Conservation (phyloP, 2,329 filamentous ascomycete species). For the Trichoderma polysporum region DNA sequence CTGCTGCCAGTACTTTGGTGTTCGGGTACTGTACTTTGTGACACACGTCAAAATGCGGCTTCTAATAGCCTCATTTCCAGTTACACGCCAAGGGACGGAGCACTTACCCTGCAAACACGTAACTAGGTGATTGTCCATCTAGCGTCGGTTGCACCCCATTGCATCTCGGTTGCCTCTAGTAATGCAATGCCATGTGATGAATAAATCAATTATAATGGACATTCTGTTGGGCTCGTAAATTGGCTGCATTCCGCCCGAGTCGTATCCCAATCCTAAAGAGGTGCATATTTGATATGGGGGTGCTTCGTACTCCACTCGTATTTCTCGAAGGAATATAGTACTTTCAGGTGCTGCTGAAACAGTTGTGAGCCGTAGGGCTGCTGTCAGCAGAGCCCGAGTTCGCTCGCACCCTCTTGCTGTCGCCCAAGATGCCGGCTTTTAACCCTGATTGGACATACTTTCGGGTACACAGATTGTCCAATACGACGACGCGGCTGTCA, state of each 20-base stretch:
- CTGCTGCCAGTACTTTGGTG: neutral
- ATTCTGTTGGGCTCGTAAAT: neutral
- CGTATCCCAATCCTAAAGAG: neutral
- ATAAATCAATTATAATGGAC: neutral
- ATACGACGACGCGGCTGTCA: slow-evolving; percentile 6
- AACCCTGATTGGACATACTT: neutral
- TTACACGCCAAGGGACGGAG: neutral
- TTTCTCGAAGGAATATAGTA: slow-evolving; percentile 5
- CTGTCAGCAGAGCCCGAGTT: slow-evolving; percentile 2
- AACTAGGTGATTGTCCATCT: neutral
- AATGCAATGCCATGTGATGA: neutral
- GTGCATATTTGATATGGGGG: neutral
- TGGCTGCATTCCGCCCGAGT: neutral
- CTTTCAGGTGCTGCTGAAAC: slow-evolving; percentile 3
- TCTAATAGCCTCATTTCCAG: neutral
- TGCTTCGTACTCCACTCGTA: neutral
- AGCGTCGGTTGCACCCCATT: neutral
- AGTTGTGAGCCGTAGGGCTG: slow-evolving; percentile 1
- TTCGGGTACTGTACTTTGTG: slow-evolving; percentile 6
- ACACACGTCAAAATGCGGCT: slow-evolving; percentile 1
- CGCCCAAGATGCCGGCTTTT: neutral
- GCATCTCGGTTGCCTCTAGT: neutral
- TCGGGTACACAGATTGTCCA: slow-evolving; percentile 8
- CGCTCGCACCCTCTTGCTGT: neutral
- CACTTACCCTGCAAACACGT: slow-evolving; percentile 5